Evolutionary conservation across 768 basidiomycete species (phyloP), one percentile per base, ranked within the genome.

Genomic region (Boletus edulis): DNA sequence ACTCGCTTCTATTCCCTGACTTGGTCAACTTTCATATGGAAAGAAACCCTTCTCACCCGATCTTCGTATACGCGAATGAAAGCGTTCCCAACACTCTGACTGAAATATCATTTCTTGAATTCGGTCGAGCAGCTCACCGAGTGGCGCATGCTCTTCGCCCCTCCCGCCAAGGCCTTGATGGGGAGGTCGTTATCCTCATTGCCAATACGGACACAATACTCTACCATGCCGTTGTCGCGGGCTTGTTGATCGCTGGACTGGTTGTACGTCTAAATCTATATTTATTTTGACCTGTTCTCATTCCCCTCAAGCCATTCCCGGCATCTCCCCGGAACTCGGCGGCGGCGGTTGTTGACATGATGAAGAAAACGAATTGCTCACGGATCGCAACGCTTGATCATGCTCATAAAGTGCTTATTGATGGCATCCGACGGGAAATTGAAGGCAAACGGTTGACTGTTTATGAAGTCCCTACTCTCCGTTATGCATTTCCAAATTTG

Each of bases 281-380:
- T 71, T 20, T 73, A 68, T 49, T 14, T 27, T 4, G 17, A 15
- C 10, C 57, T 68, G 1, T 57, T 70, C 59, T 73, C n/a, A 60
- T 7, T 38, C 38, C 13, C 13, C 10, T 49, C 12, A 39, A 66
- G 69, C 59, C 67, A 15, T 78, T 79, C 45, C 69, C 66, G 9
- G 67, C 73, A 17, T 76, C 74, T 0, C 63, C 73, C 1, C 58
- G 75, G 52, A 81, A 79, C 62, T 78, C 79, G 2, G 64, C 75
- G 0, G 71, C 73, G 2, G 81, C 79, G 1, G 35, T 72, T 6
- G 46, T 59, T 2, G 50, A 52, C 22, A 61, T 70, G 66, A 60
- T 69, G 52, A 58, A 50, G 31, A 62, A 52, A 50, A 58, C 55
- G 3, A 52, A 52, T 14, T 69, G 64, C n/a, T 47, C 56, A 5